Percentiles rank a stretch among this genome's conserved stretches.
Evolutionary conservation across 2,329 filamentous ascomycete species (phyloP).

Genomic region (Cercospora berteroae): DNA sequence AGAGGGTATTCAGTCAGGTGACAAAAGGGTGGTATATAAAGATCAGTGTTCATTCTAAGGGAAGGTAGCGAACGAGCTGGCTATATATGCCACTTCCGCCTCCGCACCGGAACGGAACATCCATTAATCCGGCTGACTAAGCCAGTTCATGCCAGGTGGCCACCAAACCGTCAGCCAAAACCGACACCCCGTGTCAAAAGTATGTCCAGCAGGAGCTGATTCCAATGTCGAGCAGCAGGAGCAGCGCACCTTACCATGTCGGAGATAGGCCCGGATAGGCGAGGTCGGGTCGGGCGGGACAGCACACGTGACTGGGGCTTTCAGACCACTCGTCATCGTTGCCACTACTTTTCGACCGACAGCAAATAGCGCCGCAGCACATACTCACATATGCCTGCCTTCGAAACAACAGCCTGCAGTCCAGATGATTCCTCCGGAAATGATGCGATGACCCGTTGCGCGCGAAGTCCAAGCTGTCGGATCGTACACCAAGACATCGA

Average conservation of each 20-base stretch:
- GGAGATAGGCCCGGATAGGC: background rate
- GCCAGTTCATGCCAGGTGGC: too few relatives aligned
- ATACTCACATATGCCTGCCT: background rate
- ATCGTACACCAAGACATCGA: conserved; percentile 15
- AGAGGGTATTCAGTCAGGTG: too few relatives aligned
- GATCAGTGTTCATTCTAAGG: too few relatives aligned
- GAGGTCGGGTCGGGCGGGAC: background rate
- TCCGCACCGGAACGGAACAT: too few relatives aligned
- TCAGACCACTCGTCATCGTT: background rate
- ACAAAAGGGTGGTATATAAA: too few relatives aligned
- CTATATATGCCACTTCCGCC: too few relatives aligned
- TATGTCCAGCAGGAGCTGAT: background rate
- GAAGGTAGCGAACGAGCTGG: too few relatives aligned
- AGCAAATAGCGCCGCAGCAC: background rate
- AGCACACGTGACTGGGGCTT: background rate
- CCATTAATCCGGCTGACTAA: too few relatives aligned
- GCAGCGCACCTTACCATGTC: background rate
- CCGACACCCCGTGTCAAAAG: background rate
- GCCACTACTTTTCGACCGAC: background rate
- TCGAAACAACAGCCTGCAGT: background rate
- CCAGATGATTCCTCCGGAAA: background rate
- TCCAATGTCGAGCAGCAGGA: background rate
- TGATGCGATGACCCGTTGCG: conserved; percentile 1
- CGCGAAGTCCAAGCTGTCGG: background rate
- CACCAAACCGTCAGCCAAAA: too few relatives aligned